Evolutionary conservation across 2,329 filamentous ascomycete genomes (phyloP).

Genomic region (Metarhizium robertsii): DNA sequence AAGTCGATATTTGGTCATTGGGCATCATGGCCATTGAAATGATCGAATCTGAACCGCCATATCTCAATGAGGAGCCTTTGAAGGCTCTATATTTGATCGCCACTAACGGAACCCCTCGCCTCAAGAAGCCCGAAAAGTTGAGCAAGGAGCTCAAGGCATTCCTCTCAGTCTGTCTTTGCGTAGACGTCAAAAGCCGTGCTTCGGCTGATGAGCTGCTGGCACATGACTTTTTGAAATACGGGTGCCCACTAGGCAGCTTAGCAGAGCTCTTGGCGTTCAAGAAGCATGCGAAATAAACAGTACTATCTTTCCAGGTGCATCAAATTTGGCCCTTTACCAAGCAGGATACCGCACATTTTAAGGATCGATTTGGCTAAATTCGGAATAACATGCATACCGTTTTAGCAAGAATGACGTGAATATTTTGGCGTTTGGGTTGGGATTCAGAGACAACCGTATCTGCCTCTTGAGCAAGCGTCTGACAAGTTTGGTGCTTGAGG

Average conservation of each 20-base stretch:
- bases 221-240: slow-evolving; percentile 91
- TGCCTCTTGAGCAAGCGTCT: not conserved
- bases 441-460: not conserved
- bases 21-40: slow-evolving; percentile 99
- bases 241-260: slow-evolving; percentile 74
- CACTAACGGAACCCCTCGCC: slow-evolving; percentile 88
- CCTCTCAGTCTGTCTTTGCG: slow-evolving; percentile 89
- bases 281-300: slow-evolving; percentile 55
- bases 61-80: slow-evolving; percentile 93
- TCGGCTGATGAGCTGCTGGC: slow-evolving; percentile 82
- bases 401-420: not conserved
- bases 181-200: slow-evolving; percentile 90
- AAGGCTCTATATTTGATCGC: slow-evolving; percentile 97
- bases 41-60: slow-evolving; percentile 97
- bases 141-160: slow-evolving; percentile 98
- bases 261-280: slow-evolving; percentile 85
- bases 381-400: not conserved
- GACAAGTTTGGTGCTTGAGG: not conserved
- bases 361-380: not conserved
- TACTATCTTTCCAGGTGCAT: not conserved
- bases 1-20: slow-evolving; percentile 97
- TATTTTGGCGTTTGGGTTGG: not conserved
- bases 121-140: slow-evolving; percentile 97
- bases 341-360: not conserved
- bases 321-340: not conserved